Base-by-base conservation (phyloP, 768 basidiomycete species). In the Macrolepiota fuliginosa region DNA sequence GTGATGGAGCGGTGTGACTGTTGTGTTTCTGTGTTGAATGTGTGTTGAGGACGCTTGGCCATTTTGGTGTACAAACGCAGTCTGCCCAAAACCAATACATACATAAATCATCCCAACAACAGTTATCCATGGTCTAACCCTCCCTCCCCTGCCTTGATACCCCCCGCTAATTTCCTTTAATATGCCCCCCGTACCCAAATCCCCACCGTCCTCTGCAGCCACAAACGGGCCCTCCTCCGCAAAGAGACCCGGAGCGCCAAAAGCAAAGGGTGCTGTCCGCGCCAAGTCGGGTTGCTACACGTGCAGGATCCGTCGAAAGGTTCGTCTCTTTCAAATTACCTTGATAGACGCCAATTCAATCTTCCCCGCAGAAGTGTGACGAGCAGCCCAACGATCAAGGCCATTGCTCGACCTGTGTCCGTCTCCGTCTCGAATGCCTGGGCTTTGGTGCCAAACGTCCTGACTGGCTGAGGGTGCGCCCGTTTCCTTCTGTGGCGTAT, bases 241-340 rank as follows among this genome's bases (percentile, higher is more conserved):
- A 12, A 61, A 55, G 60, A 27, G 60, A 7, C 4, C 72, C 29
- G 83, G 83, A 68, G 78, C 83, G 71, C 81, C 86, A 64, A 92
- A 92, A 72, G 81, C 85, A 64, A 93, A 92, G 80, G 91, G 89
- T 71, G 87, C 89, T 58, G 84, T 88, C 29, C 87, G 91, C 71
- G 91, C 91, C 58, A 93, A 93, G 82, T 89, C 90, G 56, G 91
- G 92, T 65, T 94, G 92, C 73, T 93, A 92, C 77, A 93, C 91
- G 60, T 93, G 91, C 78, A 83, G 91, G 69, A 91, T 93, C 42
- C 84, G 92, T 66, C 82, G 91, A 68, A 92, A 93, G 89, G 91
- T 91, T 54, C 45, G 73, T 73, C 62, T 63, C 54, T 32, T 56
- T 37, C 53, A 54, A n/a, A 11, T 46, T 6, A n/a, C 7, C 12